A percentile compares a stretch with the other conserved stretches of the same genome.
Evolutionary conservation across 2,329 filamentous ascomycete species (phyloP).

Genomic region (Fusarium redolens): DNA sequence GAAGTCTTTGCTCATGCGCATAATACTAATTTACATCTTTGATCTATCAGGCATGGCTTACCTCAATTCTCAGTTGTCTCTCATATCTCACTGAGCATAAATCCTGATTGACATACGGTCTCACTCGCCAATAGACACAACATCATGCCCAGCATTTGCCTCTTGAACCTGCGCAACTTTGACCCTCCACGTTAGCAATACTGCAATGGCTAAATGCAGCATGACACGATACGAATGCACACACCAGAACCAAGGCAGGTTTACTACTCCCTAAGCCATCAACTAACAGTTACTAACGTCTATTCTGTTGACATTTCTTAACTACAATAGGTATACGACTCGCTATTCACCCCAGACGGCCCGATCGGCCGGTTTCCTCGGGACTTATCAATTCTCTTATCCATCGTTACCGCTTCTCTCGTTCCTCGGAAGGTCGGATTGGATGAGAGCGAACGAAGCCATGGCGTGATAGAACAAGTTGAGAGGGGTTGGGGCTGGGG

Average conservation of each 20-base stretch:
- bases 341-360: background rate
- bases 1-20: background rate
- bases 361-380: constrained; percentile 8
- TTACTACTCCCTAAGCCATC: background rate
- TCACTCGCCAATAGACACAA: background rate
- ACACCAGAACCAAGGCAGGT: background rate
- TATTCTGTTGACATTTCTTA: background rate
- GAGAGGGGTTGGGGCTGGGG: constrained; percentile 5
- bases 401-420: background rate
- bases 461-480: constrained; percentile 8
- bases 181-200: background rate
- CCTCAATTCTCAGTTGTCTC: background rate
- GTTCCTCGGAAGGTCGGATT: background rate
- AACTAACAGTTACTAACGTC: background rate
- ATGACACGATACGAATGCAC: background rate
- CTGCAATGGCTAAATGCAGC: background rate
- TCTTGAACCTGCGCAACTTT: background rate
- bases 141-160: background rate
- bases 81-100: background rate
- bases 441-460: background rate
- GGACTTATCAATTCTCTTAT: background rate
- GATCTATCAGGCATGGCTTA: background rate
- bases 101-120: background rate
- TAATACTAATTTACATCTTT: background rate
- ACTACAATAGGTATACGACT: background rate